phyloP scores from a whole-genome alignment of 2,329 filamentous ascomycete genomes.

The Calonectria crousiana region DNA sequence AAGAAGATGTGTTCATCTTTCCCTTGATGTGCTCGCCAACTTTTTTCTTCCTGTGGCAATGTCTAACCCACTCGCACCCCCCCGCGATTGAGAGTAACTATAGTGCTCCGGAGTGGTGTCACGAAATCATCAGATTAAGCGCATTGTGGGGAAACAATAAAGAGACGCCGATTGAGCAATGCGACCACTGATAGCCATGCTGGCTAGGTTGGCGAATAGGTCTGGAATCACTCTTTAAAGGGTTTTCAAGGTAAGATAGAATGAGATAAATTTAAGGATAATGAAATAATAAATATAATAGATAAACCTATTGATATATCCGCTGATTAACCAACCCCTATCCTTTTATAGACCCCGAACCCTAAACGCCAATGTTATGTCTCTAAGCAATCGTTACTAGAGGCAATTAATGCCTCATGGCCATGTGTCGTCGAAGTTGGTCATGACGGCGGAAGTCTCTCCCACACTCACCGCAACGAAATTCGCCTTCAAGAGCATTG shows the following conservation, averaged over 20 bases:
- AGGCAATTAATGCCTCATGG: conserved; percentile 46
- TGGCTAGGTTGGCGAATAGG: neutral
- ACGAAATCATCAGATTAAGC: neutral
- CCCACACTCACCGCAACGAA: conserved; percentile 65
- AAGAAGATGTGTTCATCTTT: neutral
- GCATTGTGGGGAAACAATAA: neutral
- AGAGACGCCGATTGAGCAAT: neutral
- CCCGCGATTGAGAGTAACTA: neutral
- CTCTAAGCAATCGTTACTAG: neutral
- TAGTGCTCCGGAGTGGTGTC: neutral
- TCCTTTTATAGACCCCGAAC: neutral
- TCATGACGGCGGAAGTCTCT: conserved; percentile 71
- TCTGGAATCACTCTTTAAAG: neutral
- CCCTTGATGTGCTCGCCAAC: neutral
- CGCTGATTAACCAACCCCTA: too few species aligned
- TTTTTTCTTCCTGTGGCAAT: neutral
- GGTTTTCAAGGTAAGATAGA: neutral
- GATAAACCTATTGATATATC: too few species aligned
- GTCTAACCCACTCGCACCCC: neutral
- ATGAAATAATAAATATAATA: too few species aligned
- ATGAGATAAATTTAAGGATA: neutral
- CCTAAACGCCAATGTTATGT: neutral
- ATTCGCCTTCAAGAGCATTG: conserved; percentile 61
- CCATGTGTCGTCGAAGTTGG: conserved; percentile 68
- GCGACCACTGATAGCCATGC: neutral